phyloP scores from a whole-genome alignment of 768 basidiomycete species.

The Panaeolus cyanescens region DNA sequence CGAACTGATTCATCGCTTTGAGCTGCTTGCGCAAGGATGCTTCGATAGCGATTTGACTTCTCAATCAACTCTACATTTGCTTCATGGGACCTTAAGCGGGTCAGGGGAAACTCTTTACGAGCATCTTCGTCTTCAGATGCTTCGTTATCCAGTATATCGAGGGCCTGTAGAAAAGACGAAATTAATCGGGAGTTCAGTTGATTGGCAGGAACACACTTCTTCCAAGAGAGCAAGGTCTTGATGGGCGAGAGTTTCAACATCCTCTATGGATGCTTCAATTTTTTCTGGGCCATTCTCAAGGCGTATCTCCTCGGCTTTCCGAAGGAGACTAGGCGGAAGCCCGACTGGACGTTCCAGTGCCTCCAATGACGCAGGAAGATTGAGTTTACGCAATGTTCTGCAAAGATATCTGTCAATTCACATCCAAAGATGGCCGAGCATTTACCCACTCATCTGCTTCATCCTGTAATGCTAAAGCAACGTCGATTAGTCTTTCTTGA shows the following conservation, averaged over 20 bases:
- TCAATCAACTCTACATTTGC: constrained; percentile 75
- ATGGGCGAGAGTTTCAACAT: constrained; percentile 66
- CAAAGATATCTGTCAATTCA: constrained; percentile 4
- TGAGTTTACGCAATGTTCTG: constrained; percentile 69
- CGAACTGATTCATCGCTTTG: constrained; percentile 78
- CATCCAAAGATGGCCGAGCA: not conserved
- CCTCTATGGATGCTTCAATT: constrained; percentile 72
- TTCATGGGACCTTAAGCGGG: constrained; percentile 71
- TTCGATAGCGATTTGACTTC: constrained; percentile 71
- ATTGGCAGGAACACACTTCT: constrained; percentile 55
- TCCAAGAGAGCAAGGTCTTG: constrained; percentile 66
- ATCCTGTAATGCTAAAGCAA: constrained; percentile 64
- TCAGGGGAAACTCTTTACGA: constrained; percentile 48
- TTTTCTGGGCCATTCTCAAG: constrained; percentile 72
- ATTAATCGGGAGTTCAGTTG: not conserved
- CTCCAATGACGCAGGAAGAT: constrained; percentile 85
- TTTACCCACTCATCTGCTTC: constrained; percentile 57
- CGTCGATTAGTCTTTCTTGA: constrained; percentile 62
- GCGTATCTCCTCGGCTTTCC: constrained; percentile 84
- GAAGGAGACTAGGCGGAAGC: constrained; percentile 84
- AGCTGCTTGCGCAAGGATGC: constrained; percentile 69
- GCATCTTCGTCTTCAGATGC: constrained; percentile 81
- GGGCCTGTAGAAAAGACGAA: constrained; percentile 49
- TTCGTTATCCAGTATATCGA: constrained; percentile 90
- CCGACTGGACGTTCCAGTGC: constrained; percentile 86